Base-by-base conservation (phyloP, 306 rosid species). In the Senna tora region DNA sequence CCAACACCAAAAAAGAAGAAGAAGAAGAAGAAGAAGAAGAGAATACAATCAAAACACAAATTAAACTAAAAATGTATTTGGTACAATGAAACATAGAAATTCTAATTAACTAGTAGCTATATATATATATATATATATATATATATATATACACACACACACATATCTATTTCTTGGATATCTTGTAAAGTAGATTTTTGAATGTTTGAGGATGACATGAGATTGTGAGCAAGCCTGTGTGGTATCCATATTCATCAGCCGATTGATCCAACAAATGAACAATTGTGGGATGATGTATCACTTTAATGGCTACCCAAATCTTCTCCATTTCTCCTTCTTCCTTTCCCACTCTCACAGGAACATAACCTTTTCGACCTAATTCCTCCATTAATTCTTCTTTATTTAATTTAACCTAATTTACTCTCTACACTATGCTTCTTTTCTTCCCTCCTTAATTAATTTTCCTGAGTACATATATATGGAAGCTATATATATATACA, bases 331-430 rank as follows among this genome's bases (percentile, higher is more conserved):
- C 41, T 10, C 36, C 64, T 5, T 68, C 79, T 16, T 25, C 30
- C 30, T 71, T 81, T 16, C 82, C 86, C n/a, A 81, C 86, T 10
- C 75, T 51, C 68, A 84, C 36, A 16, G 84, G 88, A 6, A 84
- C 80, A 14, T 72, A 59, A 16, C 88, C 88, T 65, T 68, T 84
- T 38, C 85, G 76, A 30, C 30, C 30, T 25, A n/a, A n/a, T n/a
- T n/a, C n/a, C n/a, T 25, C 30, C 30, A 25, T 25, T n/a, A n/a
- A 25, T 25, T 25, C 30, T 1, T 25, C 30, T 25, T n/a, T n/a
- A n/a, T n/a, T n/a, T n/a, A n/a, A n/a, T n/a, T n/a, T n/a, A n/a
- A n/a, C n/a, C n/a, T n/a, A n/a, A n/a, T n/a, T n/a, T n/a, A 5
- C 66, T 33, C 15, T 57, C 7, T 12, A 55, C 67, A 46, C 61